Evolutionary conservation across 495 filamentous ascomycete species (phyloP), one percentile per base, ranked within the genome.

Genomic region (Tuber borchii): DNA sequence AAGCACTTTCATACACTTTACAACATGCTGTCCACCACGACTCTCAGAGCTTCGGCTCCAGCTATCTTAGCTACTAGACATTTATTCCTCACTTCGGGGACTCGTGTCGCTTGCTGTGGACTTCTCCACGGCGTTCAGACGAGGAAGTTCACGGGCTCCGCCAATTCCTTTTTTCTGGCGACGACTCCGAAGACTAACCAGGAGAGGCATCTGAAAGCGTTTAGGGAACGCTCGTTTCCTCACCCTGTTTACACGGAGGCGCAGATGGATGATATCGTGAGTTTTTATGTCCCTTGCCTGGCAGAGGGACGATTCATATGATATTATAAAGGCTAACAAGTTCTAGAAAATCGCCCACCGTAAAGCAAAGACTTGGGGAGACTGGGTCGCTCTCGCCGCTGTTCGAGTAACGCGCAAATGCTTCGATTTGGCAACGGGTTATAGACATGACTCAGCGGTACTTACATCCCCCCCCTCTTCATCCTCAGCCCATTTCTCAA

Each of bases 351-450:
- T 91, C 51, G 91, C 90, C 20, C 92, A 94, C 82, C 89, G 92
- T 48, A 83, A 91, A 72, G 86, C 89, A 7, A 88, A 87, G 79
- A 87, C 87, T 76, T 91, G 88, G 87, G 89, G 90, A 19, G 92
- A 95, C 78, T 87, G 87, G 83, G 84, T 90, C 7, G 92, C 92
- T 7, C 85, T 93, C 6, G 81, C 83, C 4, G 86, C 87, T 71
- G 86, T 93, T 37, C 88, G 90, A 1, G 42, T 91, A 34, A 85
- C 93, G 72, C 88, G 92, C 56, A 91, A 86, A 85, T 87, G 88
- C 5, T 89, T 91, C 79, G 92, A 95, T 80, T 80, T 88, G 26
- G 88, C 86, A 22, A 93, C 92, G 0, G 90, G 91, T 48, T 95
- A 95, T 83, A 88, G 86, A 70, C 92, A 93, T 82, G 87, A 90